Percentiles rank a stretch among this genome's conserved stretches.
Conservation (phyloP, 2,329 filamentous ascomycete genomes). For the Onygenales sp. region DNA sequence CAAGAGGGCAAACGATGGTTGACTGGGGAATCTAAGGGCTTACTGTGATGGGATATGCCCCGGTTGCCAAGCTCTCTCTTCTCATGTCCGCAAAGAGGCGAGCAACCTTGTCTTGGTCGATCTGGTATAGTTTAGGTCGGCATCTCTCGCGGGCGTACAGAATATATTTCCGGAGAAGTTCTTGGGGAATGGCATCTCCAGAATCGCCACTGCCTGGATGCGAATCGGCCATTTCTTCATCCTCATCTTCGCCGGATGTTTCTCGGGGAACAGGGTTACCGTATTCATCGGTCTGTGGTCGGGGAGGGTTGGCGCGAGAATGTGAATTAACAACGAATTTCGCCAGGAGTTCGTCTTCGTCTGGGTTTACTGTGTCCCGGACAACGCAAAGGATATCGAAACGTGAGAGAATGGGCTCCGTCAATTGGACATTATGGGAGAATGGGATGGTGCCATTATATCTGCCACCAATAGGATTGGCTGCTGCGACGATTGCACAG, state of each 20-base stretch:
- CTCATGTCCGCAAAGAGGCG: conserved; percentile 94
- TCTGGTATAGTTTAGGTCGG: conserved; percentile 87
- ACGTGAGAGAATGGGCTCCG: conserved; percentile 92
- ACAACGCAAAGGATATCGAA: conserved; percentile 97
- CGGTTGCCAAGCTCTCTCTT: conserved; percentile 81
- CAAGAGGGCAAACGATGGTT: background rate
- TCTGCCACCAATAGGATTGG: conserved; percentile 89
- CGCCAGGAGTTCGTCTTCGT: conserved; percentile 84
- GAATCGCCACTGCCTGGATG: conserved; percentile 38
- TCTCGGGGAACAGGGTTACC: conserved; percentile 54
- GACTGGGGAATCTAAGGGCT: conserved; percentile 28
- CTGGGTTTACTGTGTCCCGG: conserved; percentile 85
- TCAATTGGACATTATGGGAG: conserved; percentile 90
- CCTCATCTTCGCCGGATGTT: conserved; percentile 40
- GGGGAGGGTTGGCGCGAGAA: conserved; percentile 70
- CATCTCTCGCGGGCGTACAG: conserved; percentile 86
- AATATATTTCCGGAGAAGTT: conserved; percentile 90
- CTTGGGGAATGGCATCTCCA: conserved; percentile 65
- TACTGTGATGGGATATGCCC: conserved; percentile 96
- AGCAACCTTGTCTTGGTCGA: conserved; percentile 95
- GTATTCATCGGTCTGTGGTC: conserved; percentile 39
- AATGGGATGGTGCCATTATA: conserved; percentile 97
- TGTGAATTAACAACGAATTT: conserved; percentile 94
- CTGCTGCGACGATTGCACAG: conserved; percentile 91
- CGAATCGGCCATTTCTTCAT: conserved; percentile 36